Percentiles rank a stretch among this genome's conserved stretches.
Evolutionary conservation across 1,139 yeast species (phyloP).

Genomic region (Suhomyces terraborum): DNA sequence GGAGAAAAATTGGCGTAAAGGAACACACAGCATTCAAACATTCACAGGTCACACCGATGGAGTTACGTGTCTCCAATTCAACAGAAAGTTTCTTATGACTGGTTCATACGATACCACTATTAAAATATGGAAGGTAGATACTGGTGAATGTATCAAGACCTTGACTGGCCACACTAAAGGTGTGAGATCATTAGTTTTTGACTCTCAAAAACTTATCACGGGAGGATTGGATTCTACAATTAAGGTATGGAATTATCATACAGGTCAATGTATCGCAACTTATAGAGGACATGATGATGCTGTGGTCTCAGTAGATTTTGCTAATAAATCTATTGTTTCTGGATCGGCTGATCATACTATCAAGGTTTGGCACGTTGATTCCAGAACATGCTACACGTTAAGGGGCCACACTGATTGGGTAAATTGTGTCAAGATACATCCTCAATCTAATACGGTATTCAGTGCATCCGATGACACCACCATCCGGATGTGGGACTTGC

Average conservation of each 20-base stretch:
- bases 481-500: conserved; percentile 91
- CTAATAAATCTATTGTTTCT: conserved; percentile 79
- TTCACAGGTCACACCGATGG: conserved; percentile 90
- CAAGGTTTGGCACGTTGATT: conserved; percentile 95
- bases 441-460: conserved; percentile 74
- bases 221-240: conserved; percentile 92
- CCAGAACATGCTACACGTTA: conserved; percentile 86
- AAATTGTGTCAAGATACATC: conserved; percentile 83
- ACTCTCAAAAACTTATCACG: conserved; percentile 83
- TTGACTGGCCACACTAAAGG: conserved; percentile 84
- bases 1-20: conserved; percentile 93
- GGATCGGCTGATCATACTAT: conserved; percentile 93
- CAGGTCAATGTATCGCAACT: conserved; percentile 92
- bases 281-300: conserved; percentile 91
- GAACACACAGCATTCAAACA: conserved; percentile 60
- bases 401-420: conserved; percentile 95
- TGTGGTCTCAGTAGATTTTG: conserved; percentile 78
- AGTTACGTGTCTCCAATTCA: conserved; percentile 79
- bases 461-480: conserved; percentile 92
- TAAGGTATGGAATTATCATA: conserved; percentile 92
- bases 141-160: conserved; percentile 76
- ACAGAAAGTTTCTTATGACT: conserved; percentile 74
- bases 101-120: conserved; percentile 91
- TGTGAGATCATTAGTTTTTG: conserved; percentile 80
- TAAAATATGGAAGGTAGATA: conserved; percentile 84